Percentiles rank a stretch among this genome's conserved stretches.
These are phyloP conservation scores for Phytophthora boehmeriae DNA, from an alignment of 352 stramenopile species.

Conservation along the genomic window DNA sequence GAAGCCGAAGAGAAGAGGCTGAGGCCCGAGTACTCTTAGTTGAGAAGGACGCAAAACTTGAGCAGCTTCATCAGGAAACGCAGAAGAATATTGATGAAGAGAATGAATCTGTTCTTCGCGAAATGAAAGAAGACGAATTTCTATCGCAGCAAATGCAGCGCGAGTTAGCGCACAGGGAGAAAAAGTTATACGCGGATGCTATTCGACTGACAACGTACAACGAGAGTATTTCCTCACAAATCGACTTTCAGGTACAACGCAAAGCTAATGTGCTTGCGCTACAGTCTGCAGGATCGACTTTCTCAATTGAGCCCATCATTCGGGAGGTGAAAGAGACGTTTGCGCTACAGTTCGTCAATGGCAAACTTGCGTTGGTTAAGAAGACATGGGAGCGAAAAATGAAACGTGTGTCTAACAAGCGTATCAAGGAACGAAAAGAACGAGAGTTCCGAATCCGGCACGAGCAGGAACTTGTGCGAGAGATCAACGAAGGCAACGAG, in stretches of 20 bases:
- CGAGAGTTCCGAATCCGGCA: constrained; percentile 57
- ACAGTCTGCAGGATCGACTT: neutral
- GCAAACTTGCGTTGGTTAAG: constrained; percentile 56
- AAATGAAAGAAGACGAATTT: constrained; percentile 44
- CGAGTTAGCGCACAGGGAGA: constrained; percentile 44
- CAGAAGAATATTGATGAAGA: constrained; percentile 42
- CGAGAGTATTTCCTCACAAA: constrained; percentile 59
- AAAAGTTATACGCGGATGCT: constrained; percentile 55
- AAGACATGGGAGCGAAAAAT: constrained; percentile 82
- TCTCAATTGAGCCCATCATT: constrained; percentile 20
- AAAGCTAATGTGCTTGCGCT: constrained; percentile 39
- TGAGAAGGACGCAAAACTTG: constrained; percentile 43
- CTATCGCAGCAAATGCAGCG: constrained; percentile 39
- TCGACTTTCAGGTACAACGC: constrained; percentile 72
- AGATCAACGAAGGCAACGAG: constrained; percentile 44
- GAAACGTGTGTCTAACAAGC: constrained; percentile 48
- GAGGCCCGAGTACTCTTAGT: constrained; percentile 38
- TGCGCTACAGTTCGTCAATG: constrained; percentile 57
- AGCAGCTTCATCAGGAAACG: constrained; percentile 53
- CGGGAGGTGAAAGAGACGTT: constrained; percentile 60
- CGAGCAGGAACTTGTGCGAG: constrained; percentile 46
- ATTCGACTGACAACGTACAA: constrained; percentile 75
- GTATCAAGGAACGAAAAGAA: constrained; percentile 49
- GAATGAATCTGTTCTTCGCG: constrained; percentile 29
- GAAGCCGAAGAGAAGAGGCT: constrained; percentile 39